These are phyloP conservation scores for Stemphylium vesicarium DNA, from an alignment of 2,329 filamentous ascomycete genomes.

Conservation along the genomic window DNA sequence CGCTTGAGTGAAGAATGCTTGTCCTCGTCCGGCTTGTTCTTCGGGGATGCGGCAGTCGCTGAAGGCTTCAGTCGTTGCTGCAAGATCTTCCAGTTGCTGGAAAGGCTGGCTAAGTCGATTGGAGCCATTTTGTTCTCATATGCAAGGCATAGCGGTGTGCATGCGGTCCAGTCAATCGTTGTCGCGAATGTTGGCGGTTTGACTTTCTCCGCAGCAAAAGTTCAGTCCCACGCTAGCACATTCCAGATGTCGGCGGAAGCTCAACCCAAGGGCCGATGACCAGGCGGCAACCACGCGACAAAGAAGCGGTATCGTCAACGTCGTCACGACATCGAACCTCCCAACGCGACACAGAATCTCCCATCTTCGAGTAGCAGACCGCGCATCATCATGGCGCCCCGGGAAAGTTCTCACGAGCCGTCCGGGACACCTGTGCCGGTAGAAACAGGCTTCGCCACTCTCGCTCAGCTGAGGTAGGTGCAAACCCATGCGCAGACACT, in stretches of 20 bases:
- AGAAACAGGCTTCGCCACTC: slow-evolving; percentile 81
- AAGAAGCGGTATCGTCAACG: slow-evolving; percentile 27
- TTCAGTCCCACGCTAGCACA: slow-evolving; percentile 26
- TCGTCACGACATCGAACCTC: slow-evolving; percentile 40
- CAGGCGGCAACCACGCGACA: slow-evolving; percentile 37
- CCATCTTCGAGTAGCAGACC: slow-evolving; percentile 13
- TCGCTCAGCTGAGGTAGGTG: slow-evolving; percentile 79
- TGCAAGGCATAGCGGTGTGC: slow-evolving; percentile 36
- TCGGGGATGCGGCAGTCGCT: slow-evolving; percentile 36
- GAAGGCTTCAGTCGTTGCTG: slow-evolving; percentile 62
- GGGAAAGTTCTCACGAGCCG: slow-evolving; percentile 61
- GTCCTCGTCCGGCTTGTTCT: slow-evolving; percentile 34
- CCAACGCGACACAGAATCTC: slow-evolving; percentile 33
- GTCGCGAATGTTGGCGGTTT: slow-evolving; percentile 23
- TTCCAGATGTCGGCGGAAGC: slow-evolving; percentile 18
- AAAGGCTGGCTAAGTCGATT: slow-evolving; percentile 52
- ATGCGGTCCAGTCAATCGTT: slow-evolving; percentile 16
- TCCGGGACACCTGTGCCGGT: slow-evolving; percentile 64
- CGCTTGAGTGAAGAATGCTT: slow-evolving; percentile 41
- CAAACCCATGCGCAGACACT: slow-evolving; percentile 33
- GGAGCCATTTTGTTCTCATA: slow-evolving; percentile 43
- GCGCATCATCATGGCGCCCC: slow-evolving; percentile 58
- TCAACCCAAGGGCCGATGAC: slow-evolving; percentile 12
- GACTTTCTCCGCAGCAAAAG: slow-evolving; percentile 28
- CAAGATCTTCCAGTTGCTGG: slow-evolving; percentile 78